Conservation (phyloP, 2,329 filamentous ascomycete genomes). For the Cercospora sp. region DNA sequence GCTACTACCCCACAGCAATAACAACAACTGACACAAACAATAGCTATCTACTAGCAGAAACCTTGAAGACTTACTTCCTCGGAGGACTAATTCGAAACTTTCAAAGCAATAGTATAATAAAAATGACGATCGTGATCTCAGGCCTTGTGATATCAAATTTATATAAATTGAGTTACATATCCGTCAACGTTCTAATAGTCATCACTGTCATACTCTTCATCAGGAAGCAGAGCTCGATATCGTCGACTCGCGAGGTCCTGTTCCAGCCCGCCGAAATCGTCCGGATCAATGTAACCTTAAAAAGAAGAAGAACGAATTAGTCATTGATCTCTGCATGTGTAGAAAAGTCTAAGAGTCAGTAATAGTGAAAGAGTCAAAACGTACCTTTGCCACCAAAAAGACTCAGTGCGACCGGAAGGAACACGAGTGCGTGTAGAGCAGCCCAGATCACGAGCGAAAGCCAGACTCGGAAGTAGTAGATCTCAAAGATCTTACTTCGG, state of each 20-base stretch:
- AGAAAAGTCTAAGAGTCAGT: background rate
- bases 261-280: conserved; percentile 82
- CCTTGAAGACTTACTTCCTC: background rate
- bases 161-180: background rate
- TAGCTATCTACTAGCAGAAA: background rate
- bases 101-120: background rate
- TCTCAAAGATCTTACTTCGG: conserved; percentile 96
- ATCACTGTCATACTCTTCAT: conserved; percentile 76
- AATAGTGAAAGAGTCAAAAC: background rate
- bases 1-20: background rate
- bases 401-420: conserved; percentile 85
- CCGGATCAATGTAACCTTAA: conserved; percentile 79
- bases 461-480: conserved; percentile 99
- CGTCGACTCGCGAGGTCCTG: conserved; percentile 80
- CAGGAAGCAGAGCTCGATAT: conserved; percentile 74
- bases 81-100: background rate
- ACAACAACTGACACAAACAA: background rate
- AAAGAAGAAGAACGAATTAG: conserved; percentile 13
- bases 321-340: background rate
- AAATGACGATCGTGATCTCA: background rate
- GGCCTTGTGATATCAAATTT: background rate
- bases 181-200: conserved; percentile 46
- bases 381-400: conserved; percentile 76
- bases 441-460: conserved; percentile 87
- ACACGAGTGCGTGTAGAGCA: conserved; percentile 82